Conservation (phyloP, 345 rosid species). For the Raphanus raphanistrum region DNA sequence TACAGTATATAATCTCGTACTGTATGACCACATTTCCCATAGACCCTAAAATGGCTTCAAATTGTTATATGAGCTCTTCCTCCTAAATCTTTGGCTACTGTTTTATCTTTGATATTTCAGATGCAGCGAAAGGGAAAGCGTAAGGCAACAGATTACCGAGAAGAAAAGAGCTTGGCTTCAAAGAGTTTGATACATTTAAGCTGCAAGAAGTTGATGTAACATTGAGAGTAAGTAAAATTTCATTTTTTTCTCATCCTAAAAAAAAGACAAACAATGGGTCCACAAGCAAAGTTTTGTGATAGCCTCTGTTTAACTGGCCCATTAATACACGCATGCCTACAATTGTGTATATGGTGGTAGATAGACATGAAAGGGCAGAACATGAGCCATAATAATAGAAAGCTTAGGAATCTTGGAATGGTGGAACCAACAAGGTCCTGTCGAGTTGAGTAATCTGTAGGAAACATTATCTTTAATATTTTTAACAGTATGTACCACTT, state of each 20-base stretch:
- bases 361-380: slow-evolving; percentile 5
- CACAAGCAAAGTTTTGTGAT: slow-evolving; percentile 30
- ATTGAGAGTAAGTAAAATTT: not conserved
- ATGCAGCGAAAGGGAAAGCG: not conserved
- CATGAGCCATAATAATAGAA: slow-evolving; percentile 14
- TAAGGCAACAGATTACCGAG: not conserved
- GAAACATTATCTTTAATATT: slow-evolving; percentile 35
- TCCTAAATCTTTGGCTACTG: not conserved
- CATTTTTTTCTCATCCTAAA: not conserved
- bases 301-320: slow-evolving; percentile 29
- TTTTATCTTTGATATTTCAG: not conserved
- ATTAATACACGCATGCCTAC: slow-evolving; percentile 13
- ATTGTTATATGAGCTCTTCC: not conserved
- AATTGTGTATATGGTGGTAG: slow-evolving; percentile 21
- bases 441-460: slow-evolving; percentile 17
- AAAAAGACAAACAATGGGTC: slow-evolving; percentile 23
- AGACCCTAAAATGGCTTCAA: too few relatives aligned
- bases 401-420: slow-evolving; percentile 18
- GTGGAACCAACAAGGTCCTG: slow-evolving; percentile 28
- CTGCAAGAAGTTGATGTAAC: not conserved
- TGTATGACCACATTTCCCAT: too few relatives aligned
- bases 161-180: not conserved
- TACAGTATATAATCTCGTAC: too few relatives aligned
- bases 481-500: slow-evolving; percentile 32
- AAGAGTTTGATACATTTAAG: slow-evolving; percentile 5